A percentile compares a stretch with the other conserved stretches of the same genome.
These are phyloP conservation scores for Rhodotorula taiwanensis DNA, from an alignment of 768 basidiomycete genomes.

Conservation along the genomic window DNA sequence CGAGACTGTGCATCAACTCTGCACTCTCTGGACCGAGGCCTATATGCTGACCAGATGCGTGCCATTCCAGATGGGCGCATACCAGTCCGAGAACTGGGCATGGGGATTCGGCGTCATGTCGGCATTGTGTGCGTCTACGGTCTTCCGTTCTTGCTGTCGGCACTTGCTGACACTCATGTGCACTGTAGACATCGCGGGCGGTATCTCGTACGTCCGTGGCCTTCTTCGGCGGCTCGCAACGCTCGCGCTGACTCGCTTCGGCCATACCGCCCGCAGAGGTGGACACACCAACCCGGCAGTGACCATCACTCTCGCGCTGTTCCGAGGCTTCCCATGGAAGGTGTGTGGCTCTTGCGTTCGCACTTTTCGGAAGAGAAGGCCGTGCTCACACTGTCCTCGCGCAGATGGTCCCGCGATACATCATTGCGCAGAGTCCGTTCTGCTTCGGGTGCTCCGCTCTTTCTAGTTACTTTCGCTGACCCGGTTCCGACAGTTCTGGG, in stretches of 20 bases:
- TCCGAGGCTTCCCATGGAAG: constrained; percentile 35
- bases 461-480: no score
- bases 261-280: background rate
- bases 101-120: constrained; percentile 34
- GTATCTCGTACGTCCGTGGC: constrained; percentile 14
- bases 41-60: background rate
- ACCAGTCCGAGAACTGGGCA: constrained; percentile 3
- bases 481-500: constrained; percentile 24
- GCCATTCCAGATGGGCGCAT: background rate
- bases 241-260: background rate
- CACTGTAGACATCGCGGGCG: constrained; percentile 21
- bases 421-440: constrained; percentile 19
- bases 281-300: constrained; percentile 30
- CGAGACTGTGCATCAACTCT: background rate
- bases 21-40: no score
- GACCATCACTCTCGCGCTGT: constrained; percentile 18
- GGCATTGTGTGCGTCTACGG: constrained; percentile 8
- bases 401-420: constrained; percentile 32
- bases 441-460: no score
- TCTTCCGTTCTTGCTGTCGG: no score
- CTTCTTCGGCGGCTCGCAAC: background rate
- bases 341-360: background rate
- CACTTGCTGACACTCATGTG: background rate
- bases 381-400: no score
- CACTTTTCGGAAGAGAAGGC: no score